Evolutionary conservation across 345 rosid species (phyloP), one percentile per base, ranked within the genome.

Genomic region (Psidium friedrichsthalianum): DNA sequence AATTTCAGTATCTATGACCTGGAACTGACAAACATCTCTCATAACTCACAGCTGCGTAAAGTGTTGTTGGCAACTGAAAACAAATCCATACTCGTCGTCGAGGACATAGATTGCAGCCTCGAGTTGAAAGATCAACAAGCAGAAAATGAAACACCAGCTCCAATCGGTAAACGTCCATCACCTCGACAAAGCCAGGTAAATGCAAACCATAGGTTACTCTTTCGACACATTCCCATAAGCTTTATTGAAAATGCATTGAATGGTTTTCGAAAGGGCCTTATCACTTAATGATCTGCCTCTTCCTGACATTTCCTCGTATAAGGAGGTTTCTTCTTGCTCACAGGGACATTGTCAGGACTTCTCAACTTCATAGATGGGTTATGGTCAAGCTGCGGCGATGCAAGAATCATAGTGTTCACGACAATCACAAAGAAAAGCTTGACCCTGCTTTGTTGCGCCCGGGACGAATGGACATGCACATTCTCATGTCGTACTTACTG

Each of bases 1-100:
- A 93, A 95, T 36, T 95, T 93, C 59, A 94, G 93, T 91, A 85
- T 93, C 6, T 94, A 93, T 86, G 97, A 93, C 87, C 58, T 95
- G 85, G 95, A 94, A 80, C 78, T 92, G 82, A 88, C 91, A 0
- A 92, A 89, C 51, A 61, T 95, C 32, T 84, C 44, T 32, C 21
- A 84, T 64, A 93, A 94, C 16, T 90, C 93, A 0, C 92, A 91
- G 20, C 94, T 95, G 4, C 89, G 93, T 51, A 84, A 89, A 83
- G 84, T 92, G 83, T 85, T 94, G 11, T 83, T 91, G 32, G 93
- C 95, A 20, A 94, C 95, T 16, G 92, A 91, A 13, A 93, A 95
- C 76, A 90, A 92, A 78, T 95, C 96, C 2, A 93, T 94, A 51
- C 84, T 95, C 83, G 90, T 93, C 49, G 91, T 94, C n/a, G 96